These are phyloP conservation scores for Rhododendron mucronatum DNA, from an alignment of 148 eudicot genomes.

Conservation along the genomic window DNA sequence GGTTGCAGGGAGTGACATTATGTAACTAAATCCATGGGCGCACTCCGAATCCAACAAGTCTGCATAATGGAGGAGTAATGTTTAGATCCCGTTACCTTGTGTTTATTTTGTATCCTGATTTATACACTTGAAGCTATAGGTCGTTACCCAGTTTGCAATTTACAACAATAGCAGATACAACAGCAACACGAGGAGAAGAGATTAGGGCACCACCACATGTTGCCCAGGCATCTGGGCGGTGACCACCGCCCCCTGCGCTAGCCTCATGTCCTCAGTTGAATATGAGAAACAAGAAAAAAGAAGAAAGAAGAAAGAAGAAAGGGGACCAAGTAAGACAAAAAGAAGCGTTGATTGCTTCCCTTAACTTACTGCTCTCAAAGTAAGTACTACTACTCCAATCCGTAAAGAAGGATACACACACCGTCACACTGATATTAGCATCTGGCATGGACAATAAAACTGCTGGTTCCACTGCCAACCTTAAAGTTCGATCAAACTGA, in stretches of 20 bases:
- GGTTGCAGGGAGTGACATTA: no score
- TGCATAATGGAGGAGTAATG: neutral
- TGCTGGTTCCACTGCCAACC: slow-evolving; percentile 7
- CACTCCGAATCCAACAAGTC: no score
- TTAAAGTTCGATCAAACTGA: neutral
- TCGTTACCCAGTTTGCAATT: neutral
- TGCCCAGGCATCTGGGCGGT: neutral
- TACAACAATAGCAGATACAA: neutral
- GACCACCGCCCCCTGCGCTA: neutral
- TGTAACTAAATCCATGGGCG: no score
- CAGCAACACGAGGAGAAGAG: neutral
- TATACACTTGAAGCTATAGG: neutral
- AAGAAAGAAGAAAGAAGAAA: neutral
- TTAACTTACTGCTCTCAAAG: neutral
- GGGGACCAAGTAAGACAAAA: neutral
- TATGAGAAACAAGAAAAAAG: neutral
- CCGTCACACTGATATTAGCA: neutral
- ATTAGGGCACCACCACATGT: neutral
- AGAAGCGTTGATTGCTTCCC: neutral
- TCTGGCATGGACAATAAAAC: neutral
- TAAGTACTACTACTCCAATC: neutral
- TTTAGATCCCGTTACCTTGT: neutral
- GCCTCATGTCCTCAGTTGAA: neutral
- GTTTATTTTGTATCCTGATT: neutral
- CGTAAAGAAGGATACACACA: neutral